Percentiles rank a stretch among this genome's conserved stretches.
Evolutionary conservation across 192 early-diverging fungal genomes (phyloP).

Genomic region (Coemansia furcata): DNA sequence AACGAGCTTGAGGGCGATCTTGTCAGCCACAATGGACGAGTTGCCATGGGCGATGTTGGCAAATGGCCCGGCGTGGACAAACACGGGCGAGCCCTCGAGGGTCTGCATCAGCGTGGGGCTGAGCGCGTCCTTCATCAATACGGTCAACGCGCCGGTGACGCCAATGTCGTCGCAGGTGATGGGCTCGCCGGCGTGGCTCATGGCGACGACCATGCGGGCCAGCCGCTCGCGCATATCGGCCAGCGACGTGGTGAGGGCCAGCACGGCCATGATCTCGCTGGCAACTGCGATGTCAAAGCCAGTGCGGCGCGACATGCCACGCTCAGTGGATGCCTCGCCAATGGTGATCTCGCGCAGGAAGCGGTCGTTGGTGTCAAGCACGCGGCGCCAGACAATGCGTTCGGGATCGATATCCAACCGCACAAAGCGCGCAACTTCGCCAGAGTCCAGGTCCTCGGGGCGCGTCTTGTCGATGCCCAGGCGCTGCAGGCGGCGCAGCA

Average conservation of each 20-base stretch:
- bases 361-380: slow-evolving; percentile 95
- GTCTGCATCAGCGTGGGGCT: slow-evolving; percentile 99
- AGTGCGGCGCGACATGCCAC: slow-evolving; percentile 81
- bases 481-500: slow-evolving; percentile 72
- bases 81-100: slow-evolving; percentile 96
- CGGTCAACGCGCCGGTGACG: slow-evolving; percentile 90
- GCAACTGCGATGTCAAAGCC: slow-evolving; percentile 99
- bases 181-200: slow-evolving; percentile 72
- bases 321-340: slow-evolving; percentile 84
- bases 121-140: slow-evolving; percentile 98
- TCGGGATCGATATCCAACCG: slow-evolving; percentile 94
- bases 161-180: slow-evolving; percentile 97
- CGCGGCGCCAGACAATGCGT: slow-evolving; percentile 95
- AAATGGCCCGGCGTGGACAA: slow-evolving; percentile 98
- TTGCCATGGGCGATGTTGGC: slow-evolving; percentile 99
- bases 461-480: slow-evolving; percentile 81
- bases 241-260: slow-evolving; percentile 88
- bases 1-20: slow-evolving; percentile 90
- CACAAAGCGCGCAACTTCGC: slow-evolving; percentile 78
- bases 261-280: slow-evolving; percentile 96
- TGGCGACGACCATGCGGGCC: slow-evolving; percentile 94
- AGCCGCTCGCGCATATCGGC: slow-evolving; percentile 90
- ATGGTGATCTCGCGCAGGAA: slow-evolving; percentile 91
- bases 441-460: slow-evolving; percentile 74
- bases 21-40: slow-evolving; percentile 93